A percentile compares a stretch with the other conserved stretches of the same genome.
phyloP scores from a whole-genome alignment of 1,284 basidiomycete species.

The Fomitopsis schrenkii region DNA sequence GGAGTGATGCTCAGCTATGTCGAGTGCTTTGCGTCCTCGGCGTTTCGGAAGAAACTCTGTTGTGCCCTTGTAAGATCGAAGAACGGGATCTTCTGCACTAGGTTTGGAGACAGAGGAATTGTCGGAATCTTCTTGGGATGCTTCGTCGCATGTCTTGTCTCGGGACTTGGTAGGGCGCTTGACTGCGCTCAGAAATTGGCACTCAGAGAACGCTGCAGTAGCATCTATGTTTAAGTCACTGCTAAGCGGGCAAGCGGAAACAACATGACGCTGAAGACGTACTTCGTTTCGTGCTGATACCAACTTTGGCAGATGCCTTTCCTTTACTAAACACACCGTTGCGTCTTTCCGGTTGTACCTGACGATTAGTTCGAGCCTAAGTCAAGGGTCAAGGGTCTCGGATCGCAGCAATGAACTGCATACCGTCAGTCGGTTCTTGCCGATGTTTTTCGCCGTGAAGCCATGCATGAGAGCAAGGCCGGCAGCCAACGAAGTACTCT shows the following conservation, averaged over 20 bases:
- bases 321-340: constrained; percentile 71
- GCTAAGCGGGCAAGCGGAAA: not conserved
- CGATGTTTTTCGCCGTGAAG: constrained; percentile 66
- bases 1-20: not conserved
- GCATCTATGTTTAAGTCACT: constrained; percentile 5
- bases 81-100: not conserved
- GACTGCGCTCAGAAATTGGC: constrained; percentile 39
- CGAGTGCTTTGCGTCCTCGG: not conserved
- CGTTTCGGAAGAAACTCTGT: not conserved
- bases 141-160: not conserved
- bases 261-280: not conserved
- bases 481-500: constrained; percentile 31
- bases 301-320: constrained; percentile 53
- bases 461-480: constrained; percentile 72
- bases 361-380: not conserved
- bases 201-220: constrained; percentile 43
- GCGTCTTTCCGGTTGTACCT: constrained; percentile 28
- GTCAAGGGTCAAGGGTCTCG: constrained; percentile 15
- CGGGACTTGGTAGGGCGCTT: not conserved
- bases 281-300: constrained; percentile 13
- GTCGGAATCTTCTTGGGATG: not conserved
- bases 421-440: constrained; percentile 68
- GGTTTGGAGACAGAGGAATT: not conserved
- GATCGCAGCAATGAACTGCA: constrained; percentile 7
- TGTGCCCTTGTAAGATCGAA: not conserved